These are phyloP conservation scores for Cercospora citrullina DNA, from an alignment of 2,329 filamentous ascomycete genomes.

Conservation along the genomic window DNA sequence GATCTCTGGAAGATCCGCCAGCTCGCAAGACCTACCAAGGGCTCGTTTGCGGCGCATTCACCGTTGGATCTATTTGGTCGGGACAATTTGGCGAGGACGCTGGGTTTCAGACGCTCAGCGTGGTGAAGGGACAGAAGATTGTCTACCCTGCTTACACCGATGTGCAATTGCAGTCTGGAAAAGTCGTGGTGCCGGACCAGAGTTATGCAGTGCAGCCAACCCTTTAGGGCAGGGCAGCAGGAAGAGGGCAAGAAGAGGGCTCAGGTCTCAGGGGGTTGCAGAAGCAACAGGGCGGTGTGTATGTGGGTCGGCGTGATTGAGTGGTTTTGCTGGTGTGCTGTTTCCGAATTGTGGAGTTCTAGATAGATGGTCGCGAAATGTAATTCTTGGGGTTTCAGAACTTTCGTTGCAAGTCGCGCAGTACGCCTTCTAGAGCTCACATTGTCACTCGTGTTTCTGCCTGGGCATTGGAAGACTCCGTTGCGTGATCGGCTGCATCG, in stretches of 20 bases:
- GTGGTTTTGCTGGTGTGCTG: background rate
- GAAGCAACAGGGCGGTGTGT: background rate
- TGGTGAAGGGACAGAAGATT: conserved; percentile 24
- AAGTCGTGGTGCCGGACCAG: background rate
- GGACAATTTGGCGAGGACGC: conserved; percentile 26
- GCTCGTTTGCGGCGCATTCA: conserved; percentile 25
- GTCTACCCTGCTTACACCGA: conserved; percentile 27
- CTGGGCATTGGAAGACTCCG: no score
- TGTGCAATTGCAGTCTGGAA: background rate
- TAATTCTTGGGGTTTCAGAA: background rate
- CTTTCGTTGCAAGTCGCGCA: background rate
- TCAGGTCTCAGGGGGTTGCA: background rate
- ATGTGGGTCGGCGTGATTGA: background rate
- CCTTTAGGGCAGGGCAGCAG: background rate
- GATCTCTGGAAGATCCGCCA: conserved; percentile 16
- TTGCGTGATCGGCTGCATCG: no score
- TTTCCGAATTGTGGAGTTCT: background rate
- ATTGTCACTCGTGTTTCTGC: no score
- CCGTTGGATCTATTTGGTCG: conserved; percentile 23
- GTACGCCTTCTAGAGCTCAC: background rate
- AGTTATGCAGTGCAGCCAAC: background rate
- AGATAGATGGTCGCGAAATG: background rate
- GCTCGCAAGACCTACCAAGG: conserved; percentile 22
- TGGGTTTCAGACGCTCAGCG: conserved; percentile 26
- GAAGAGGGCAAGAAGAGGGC: background rate